Evolutionary conservation across 768 basidiomycete genomes (phyloP).

Genomic region (Trametes maxima): DNA sequence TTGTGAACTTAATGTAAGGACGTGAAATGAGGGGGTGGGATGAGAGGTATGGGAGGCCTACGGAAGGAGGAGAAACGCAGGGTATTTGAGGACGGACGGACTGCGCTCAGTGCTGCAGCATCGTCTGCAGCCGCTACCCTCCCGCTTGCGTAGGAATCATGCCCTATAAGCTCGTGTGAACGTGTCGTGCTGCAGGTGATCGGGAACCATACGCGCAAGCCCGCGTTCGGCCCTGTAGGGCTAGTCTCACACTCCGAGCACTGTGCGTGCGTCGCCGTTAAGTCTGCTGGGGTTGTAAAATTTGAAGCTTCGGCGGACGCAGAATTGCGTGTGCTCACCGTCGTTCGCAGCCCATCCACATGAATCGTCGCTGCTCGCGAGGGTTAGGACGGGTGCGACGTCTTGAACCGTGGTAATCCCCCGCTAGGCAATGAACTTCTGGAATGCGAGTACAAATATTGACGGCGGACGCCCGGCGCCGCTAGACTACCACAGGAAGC

Average conservation of each 20-base stretch:
- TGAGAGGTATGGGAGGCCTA: background rate
- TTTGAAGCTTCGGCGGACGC: no score
- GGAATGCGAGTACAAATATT: no score
- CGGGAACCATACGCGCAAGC: conserved; percentile 83
- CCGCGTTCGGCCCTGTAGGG: conserved; percentile 94
- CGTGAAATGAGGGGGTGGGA: background rate
- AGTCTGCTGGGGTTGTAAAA: no score
- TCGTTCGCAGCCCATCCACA: no score
- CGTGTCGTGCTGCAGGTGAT: conserved; percentile 65
- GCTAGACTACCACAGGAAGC: no score
- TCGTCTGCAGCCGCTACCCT: conserved; percentile 34
- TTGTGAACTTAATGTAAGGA: background rate
- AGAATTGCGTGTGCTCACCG: no score
- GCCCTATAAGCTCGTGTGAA: background rate
- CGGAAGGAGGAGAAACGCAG: background rate
- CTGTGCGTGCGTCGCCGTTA: conserved; percentile 44
- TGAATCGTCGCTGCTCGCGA: no score
- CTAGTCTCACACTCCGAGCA: conserved; percentile 98
- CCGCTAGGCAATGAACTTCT: no score
- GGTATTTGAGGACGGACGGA: conserved; percentile 8
- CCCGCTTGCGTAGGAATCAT: background rate
- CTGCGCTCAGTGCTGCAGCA: conserved; percentile 17
- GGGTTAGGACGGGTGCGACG: no score
- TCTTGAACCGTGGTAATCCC: no score
- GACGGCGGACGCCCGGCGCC: no score